Evolutionary conservation across 257 asterid genomes (phyloP).

Genomic region (Nicotiana sylvestris): DNA sequence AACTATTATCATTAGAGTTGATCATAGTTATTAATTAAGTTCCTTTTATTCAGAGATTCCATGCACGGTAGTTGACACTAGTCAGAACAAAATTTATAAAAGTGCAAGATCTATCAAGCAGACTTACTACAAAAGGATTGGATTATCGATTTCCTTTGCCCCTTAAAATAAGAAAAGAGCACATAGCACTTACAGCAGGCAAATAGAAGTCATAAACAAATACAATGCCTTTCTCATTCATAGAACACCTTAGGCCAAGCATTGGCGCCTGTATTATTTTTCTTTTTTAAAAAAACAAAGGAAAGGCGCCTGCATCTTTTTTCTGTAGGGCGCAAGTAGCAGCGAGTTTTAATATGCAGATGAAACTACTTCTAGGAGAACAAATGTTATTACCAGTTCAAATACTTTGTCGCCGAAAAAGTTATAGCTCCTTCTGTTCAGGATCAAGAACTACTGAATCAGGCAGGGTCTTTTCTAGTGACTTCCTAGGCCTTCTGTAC

Average conservation of each 20-base stretch:
- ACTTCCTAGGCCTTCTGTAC: constrained; percentile 47
- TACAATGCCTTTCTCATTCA: not conserved
- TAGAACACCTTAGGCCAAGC: not conserved
- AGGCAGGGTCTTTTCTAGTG: constrained; percentile 24
- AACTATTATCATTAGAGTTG: not conserved
- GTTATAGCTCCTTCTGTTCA: constrained; percentile 21
- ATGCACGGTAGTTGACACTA: not conserved
- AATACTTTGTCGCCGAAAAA: not conserved
- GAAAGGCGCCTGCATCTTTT: not conserved
- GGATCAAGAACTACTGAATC: constrained; percentile 22
- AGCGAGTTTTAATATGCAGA: not conserved
- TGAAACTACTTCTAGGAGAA: not conserved
- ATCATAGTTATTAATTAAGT: not conserved
- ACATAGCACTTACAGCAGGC: not conserved
- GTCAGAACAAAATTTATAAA: not conserved
- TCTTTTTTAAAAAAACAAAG: not conserved
- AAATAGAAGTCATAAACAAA: not conserved
- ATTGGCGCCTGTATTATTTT: not conserved
- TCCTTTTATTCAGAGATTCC: not conserved
- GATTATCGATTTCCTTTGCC: not conserved
- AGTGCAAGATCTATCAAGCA: not conserved
- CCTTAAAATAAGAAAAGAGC: not conserved
- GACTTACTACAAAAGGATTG: not conserved
- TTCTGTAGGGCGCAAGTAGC: not conserved
- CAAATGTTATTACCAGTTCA: constrained; percentile 8